Base-by-base conservation (phyloP, 1,139 yeast species). In the Kodamaea sp. region DNA sequence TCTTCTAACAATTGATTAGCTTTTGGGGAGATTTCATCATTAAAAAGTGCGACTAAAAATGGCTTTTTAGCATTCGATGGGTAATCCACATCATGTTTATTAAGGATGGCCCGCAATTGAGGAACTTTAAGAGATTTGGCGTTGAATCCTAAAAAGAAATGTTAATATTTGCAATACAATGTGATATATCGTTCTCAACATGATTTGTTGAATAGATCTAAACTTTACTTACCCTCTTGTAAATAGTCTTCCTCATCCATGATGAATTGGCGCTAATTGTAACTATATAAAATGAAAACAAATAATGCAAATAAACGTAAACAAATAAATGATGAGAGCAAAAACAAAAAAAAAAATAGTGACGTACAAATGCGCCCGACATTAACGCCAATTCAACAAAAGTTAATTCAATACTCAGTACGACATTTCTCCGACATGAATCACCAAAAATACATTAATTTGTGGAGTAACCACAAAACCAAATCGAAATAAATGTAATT, bases 51-150 rank as follows among this genome's bases (percentile, higher is more conserved):
- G 7, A 86, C 60, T 42, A 85, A 65, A 7, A 75, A 78, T 4
- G 74, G 60, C 58, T 88, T 88, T 53, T 79, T 83, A 7, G 86
- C 79, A 37, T 75, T 70, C 4, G 84, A 68, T 1, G 82, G 73
- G 53, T 70, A 80, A 7, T 62, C 60, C 20, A 87, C 67, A n/a
- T 72, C 67, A 55, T 85, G 74, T 39, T 75, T 78, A 27, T 69
- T 60, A 42, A 88, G 67, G 30, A 85, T 68, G 29, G 78, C 71
- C 48, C 92, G 71, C 52, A 88, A 67, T 43, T 83, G 78, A 5
- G 86, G 75, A 28, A 82, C 78, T 33, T 78, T 81, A 47, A 84
- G 63, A 29, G 73, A 62, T 32, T 68, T 66, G 8, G 88, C 81
- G 53, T 86, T 82, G 55, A 84, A 85, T 8, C 72, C 88, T 73